phyloP scores from a whole-genome alignment of 176 grass and related monocot species.

The Ensete ventricosum region DNA sequence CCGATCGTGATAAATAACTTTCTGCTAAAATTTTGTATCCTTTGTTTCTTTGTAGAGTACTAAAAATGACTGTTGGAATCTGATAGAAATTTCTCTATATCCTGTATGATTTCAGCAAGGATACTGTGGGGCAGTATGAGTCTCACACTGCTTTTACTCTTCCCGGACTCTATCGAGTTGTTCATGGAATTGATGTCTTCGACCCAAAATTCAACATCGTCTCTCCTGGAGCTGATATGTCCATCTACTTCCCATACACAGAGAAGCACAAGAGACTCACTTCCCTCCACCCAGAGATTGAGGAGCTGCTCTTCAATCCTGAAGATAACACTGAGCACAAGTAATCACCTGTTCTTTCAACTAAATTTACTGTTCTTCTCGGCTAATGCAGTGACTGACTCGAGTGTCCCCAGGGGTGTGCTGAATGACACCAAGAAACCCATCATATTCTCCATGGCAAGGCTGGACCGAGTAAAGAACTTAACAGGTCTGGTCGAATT shows the following conservation, averaged over 20 bases:
- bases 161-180: slow-evolving; percentile 84
- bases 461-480: slow-evolving; percentile 89
- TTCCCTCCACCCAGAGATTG: slow-evolving; percentile 86
- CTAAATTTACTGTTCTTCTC: neutral
- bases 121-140: slow-evolving; percentile 90
- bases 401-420: slow-evolving; percentile 43
- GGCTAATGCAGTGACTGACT: slow-evolving; percentile 11
- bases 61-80: neutral
- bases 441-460: slow-evolving; percentile 94
- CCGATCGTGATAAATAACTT: too few species aligned
- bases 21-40: too few species aligned
- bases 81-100: slow-evolving; percentile 2
- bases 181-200: slow-evolving; percentile 90
- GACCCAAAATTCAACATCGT: slow-evolving; percentile 98
- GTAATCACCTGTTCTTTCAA: slow-evolving; percentile 16
- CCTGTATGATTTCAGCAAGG: slow-evolving; percentile 60
- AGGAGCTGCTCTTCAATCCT: slow-evolving; percentile 74
- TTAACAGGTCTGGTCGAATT: slow-evolving; percentile 87
- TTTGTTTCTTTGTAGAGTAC: neutral
- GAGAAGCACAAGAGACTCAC: slow-evolving; percentile 79
- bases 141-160: slow-evolving; percentile 89
- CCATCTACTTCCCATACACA: slow-evolving; percentile 78
- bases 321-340: slow-evolving; percentile 74
- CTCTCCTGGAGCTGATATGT: slow-evolving; percentile 82
- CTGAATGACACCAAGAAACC: slow-evolving; percentile 84